Evolutionary conservation across 768 basidiomycete species (phyloP).

Genomic region (Exsudoporus frostii): DNA sequence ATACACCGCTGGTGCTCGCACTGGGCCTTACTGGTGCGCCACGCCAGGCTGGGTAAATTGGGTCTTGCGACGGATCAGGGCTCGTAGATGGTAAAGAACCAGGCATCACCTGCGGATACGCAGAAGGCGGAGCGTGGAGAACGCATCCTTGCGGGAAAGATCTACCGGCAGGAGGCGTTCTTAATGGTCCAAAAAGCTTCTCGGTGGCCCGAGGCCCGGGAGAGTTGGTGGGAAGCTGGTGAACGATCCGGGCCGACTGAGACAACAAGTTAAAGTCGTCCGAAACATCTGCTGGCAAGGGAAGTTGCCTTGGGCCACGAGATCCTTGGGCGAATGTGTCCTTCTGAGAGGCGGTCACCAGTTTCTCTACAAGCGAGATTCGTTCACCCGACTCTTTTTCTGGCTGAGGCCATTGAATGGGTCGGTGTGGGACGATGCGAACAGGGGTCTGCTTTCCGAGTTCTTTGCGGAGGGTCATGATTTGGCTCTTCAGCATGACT

Average conservation of each 20-base stretch:
- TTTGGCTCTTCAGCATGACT: slow-evolving; percentile 50
- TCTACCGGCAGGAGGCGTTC: not conserved
- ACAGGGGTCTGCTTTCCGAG: slow-evolving; percentile 44
- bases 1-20: not conserved
- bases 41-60: not conserved
- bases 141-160: slow-evolving; percentile 2
- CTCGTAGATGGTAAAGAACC: slow-evolving; percentile 16
- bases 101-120: slow-evolving; percentile 29
- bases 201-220: not conserved
- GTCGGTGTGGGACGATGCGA: not conserved
- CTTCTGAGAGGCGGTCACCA: not conserved
- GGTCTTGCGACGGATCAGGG: not conserved
- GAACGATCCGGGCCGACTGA: not conserved
- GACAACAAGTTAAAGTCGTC: not conserved
- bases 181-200: not conserved
- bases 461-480: slow-evolving; percentile 61
- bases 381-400: not conserved
- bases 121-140: slow-evolving; percentile 21
- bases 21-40: not conserved
- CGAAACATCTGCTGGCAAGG: not conserved
- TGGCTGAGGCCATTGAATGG: not conserved
- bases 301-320: not conserved
- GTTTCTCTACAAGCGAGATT: not conserved
- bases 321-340: not conserved
- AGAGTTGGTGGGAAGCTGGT: not conserved